These are phyloP conservation scores for Sordaria brevicollis DNA, from an alignment of 495 filamentous ascomycete species.

Conservation along the genomic window DNA sequence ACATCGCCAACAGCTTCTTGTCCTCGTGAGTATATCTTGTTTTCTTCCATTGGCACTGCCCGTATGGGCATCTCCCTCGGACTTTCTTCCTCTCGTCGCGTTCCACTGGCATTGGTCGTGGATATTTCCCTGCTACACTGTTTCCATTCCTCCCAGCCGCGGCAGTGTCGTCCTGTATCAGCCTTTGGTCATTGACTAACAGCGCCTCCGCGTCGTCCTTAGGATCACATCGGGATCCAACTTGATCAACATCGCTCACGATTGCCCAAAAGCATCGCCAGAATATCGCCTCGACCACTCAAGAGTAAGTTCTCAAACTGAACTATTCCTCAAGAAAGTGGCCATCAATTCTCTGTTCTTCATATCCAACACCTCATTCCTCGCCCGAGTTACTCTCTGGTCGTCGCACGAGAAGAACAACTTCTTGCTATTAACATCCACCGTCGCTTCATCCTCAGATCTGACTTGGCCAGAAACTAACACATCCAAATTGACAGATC, in stretches of 20 bases:
- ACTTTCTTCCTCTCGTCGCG: no score
- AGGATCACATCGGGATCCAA: neutral
- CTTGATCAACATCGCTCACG: neutral
- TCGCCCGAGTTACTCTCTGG: no score
- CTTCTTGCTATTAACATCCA: no score
- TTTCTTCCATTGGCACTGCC: neutral
- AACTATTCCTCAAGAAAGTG: neutral
- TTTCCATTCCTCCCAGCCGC: no score
- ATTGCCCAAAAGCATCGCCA: neutral
- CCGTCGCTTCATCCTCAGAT: no score
- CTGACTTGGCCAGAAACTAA: neutral
- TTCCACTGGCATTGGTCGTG: no score
- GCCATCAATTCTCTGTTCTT: no score
- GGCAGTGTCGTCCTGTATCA: neutral
- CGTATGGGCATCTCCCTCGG: neutral
- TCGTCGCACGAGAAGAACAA: no score
- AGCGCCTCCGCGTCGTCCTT: neutral
- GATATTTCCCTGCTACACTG: no score
- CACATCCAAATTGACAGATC: neutral
- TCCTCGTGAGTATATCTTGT: neutral
- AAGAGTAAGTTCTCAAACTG: neutral
- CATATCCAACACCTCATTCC: neutral
- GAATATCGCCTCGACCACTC: neutral
- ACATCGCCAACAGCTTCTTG: neutral
- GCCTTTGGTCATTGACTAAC: neutral